Evolutionary conservation across 306 rosid species (phyloP).

Genomic region (Rosa rugosa): DNA sequence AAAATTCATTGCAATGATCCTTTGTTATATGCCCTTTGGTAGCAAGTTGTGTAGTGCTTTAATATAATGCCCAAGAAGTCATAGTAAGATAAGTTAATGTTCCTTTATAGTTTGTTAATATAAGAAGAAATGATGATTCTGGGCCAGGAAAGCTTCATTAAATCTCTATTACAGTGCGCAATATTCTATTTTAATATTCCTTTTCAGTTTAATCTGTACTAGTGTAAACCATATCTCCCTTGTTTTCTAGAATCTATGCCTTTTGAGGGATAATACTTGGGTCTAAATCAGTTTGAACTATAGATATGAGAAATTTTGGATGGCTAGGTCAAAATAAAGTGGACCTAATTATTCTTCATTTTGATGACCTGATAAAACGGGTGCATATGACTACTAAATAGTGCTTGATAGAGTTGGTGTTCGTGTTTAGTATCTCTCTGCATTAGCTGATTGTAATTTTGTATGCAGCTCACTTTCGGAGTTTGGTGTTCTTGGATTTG

Average conservation of each 20-base stretch:
- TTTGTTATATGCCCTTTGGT: not conserved
- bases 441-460: conserved; percentile 23
- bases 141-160: not conserved
- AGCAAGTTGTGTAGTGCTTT: not conserved
- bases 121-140: not conserved
- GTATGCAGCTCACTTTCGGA: conserved; percentile 83
- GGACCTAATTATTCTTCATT: not conserved
- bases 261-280: not conserved
- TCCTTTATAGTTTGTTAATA: not conserved
- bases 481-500: conserved; percentile 97
- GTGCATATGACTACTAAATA: not conserved
- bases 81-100: not conserved
- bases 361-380: not conserved
- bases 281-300: not conserved
- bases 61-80: not conserved
- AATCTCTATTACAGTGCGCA: not conserved
- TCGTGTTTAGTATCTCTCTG: conserved; percentile 13
- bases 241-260: not conserved
- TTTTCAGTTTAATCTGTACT: not conserved
- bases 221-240: not conserved
- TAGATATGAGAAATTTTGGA: not conserved
- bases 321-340: not conserved
- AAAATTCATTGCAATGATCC: not conserved
- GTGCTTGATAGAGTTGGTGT: conserved; percentile 12
- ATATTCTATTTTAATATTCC: not conserved